A percentile compares a stretch with the other conserved stretches of the same genome.
Conservation (phyloP, 2,329 filamentous ascomycete species). For the Exophiala sideris region DNA sequence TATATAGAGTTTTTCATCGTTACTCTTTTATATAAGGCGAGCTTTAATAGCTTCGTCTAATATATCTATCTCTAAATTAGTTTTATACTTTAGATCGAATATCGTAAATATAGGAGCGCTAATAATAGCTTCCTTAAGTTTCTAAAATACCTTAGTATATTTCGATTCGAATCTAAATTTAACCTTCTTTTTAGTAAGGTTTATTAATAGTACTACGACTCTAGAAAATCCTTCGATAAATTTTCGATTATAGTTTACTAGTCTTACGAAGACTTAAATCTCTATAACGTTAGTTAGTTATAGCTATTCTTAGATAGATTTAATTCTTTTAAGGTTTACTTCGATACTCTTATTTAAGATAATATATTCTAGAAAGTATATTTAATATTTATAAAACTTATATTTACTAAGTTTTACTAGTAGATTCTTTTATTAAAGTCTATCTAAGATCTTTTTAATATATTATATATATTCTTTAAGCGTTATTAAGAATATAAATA, state of each 20-base stretch:
- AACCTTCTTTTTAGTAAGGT: conserved; percentile 15
- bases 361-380: conserved; percentile 34
- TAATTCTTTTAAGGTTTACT: conserved; percentile 30
- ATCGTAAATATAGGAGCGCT: conserved; percentile 11
- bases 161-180: conserved; percentile 15
- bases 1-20: conserved; percentile 6
- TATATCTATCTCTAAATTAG: conserved; percentile 16
- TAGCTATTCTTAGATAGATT: conserved; percentile 25
- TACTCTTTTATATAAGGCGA: conserved; percentile 2
- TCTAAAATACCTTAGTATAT: background rate
- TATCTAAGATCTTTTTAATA: conserved; percentile 25
- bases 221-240: conserved; percentile 31
- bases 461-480: background rate
- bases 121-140: too few species aligned
- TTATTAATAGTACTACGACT: conserved; percentile 24
- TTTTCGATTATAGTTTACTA: conserved; percentile 27
- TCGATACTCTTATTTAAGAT: conserved; percentile 28
- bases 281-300: conserved; percentile 20
- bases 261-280: background rate
- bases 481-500: conserved; percentile 26
- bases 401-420: conserved; percentile 30
- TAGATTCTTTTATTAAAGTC: conserved; percentile 10
- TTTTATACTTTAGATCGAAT: conserved; percentile 15
- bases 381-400: conserved; percentile 31
- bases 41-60: background rate